A percentile compares a stretch with the other conserved stretches of the same genome.
Evolutionary conservation across 139 green algal genomes (phyloP).

Genomic region (Asterochloris sp.): DNA sequence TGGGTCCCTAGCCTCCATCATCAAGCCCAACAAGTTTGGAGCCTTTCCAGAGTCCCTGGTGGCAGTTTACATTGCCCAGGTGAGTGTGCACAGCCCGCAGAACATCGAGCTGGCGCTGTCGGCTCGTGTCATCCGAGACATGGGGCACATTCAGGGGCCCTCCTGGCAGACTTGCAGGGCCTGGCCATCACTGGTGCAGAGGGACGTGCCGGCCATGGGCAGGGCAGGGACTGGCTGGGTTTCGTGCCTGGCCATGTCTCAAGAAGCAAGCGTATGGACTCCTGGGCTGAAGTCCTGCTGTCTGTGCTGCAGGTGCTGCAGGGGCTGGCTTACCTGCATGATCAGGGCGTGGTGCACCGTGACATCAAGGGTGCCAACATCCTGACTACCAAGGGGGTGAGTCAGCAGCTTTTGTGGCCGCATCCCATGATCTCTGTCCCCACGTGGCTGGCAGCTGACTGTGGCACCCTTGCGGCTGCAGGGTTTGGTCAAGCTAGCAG

Average conservation of each 20-base stretch:
- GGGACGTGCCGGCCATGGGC: no score
- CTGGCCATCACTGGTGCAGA: no score
- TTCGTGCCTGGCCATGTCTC: no score
- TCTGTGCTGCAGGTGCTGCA: constrained; percentile 44
- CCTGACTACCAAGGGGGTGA: constrained; percentile 83
- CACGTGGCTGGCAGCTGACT: background rate
- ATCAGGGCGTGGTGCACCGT: constrained; percentile 91
- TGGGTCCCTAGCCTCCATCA: constrained; percentile 75
- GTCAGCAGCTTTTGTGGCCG: background rate
- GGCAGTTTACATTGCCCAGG: constrained; percentile 87
- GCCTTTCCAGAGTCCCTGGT: constrained; percentile 85
- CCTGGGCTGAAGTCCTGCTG: background rate
- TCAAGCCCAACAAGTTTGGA: constrained; percentile 90
- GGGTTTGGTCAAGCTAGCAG: constrained; percentile 93
- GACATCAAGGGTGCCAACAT: constrained; percentile 98
- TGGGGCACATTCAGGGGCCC: no score
- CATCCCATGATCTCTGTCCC: background rate
- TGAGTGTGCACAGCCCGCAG: constrained; percentile 13
- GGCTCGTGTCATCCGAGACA: no score
- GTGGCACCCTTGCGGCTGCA: constrained; percentile 25
- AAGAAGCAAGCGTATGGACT: background rate
- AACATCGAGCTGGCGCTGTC: no score
- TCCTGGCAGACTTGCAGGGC: no score
- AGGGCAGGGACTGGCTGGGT: no score
- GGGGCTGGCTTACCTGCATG: constrained; percentile 89